phyloP scores from a whole-genome alignment of 306 rosid genomes.

The Citrullus mucosospermus region DNA sequence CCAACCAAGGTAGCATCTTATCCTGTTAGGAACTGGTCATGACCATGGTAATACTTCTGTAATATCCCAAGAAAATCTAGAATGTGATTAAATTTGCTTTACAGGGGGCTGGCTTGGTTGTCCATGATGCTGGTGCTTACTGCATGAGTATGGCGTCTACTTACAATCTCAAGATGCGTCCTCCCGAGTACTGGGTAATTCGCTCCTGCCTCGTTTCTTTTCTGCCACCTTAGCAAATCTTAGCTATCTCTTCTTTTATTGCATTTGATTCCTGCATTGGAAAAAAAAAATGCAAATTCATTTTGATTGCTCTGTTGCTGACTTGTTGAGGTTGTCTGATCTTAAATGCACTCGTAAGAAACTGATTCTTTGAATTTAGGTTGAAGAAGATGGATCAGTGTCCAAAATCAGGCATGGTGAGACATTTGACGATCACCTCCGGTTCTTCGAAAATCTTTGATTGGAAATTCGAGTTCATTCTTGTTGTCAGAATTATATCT shows the following conservation, averaged over 20 bases:
- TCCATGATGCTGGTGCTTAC: slow-evolving; percentile 97
- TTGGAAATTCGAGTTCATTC: background rate
- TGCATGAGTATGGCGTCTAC: slow-evolving; percentile 99
- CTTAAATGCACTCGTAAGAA: background rate
- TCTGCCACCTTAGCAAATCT: background rate
- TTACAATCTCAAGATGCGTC: slow-evolving; percentile 93
- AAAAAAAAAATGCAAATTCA: background rate
- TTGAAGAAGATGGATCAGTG: slow-evolving; percentile 66
- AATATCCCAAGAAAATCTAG: background rate
- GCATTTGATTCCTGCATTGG: background rate
- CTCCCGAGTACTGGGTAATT: slow-evolving; percentile 89
- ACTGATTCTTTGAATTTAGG: slow-evolving; percentile 26
- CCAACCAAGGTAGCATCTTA: slow-evolving; percentile 24
- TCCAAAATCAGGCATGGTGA: slow-evolving; percentile 86
- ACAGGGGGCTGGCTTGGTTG: slow-evolving; percentile 91
- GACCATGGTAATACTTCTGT: background rate
- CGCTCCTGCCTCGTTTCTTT: background rate
- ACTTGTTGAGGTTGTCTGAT: background rate
- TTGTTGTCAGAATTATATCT: background rate
- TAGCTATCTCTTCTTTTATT: background rate
- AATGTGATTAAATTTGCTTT: background rate
- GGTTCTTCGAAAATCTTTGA: slow-evolving; percentile 72
- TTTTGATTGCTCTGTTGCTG: background rate
- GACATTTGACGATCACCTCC: slow-evolving; percentile 66
- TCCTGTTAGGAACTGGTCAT: background rate